Conservation (phyloP, 2,329 filamentous ascomycete genomes). For the Hortaea sp. region DNA sequence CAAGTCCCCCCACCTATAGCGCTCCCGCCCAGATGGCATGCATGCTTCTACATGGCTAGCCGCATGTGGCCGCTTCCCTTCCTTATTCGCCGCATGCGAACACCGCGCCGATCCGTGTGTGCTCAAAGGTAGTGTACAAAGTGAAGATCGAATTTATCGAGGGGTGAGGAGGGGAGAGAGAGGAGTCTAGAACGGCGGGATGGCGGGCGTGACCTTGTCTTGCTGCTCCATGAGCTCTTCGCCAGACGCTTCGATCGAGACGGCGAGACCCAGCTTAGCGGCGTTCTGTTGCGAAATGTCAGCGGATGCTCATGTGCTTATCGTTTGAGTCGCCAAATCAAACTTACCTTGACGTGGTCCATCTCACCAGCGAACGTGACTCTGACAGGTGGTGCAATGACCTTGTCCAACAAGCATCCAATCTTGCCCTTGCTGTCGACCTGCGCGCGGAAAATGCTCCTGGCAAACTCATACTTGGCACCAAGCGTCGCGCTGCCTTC, state of each 20-base stretch:
- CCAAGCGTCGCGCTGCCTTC: conserved; percentile 87
- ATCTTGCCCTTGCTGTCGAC: conserved; percentile 92
- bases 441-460: conserved; percentile 90
- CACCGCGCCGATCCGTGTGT: too few species aligned
- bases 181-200: conserved; percentile 22
- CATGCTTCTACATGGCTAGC: too few species aligned
- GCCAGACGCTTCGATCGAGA: conserved; percentile 76
- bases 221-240: conserved; percentile 85
- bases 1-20: too few species aligned
- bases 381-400: conserved; percentile 81
- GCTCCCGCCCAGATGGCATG: too few species aligned
- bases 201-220: conserved; percentile 38
- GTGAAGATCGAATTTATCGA: conserved; percentile 8
- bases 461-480: conserved; percentile 96
- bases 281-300: conserved; percentile 54
- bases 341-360: conserved; percentile 83
- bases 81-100: too few species aligned
- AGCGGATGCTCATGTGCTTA: too few species aligned
- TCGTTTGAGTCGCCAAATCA: too few species aligned
- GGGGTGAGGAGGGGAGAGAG: background rate
- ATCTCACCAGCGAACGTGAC: conserved; percentile 95
- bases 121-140: conserved; percentile 9
- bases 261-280: conserved; percentile 87
- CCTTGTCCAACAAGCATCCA: conserved; percentile 87
- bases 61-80: too few species aligned